Base-by-base conservation (phyloP, 345 rosid species). In the Salix brachista region DNA sequence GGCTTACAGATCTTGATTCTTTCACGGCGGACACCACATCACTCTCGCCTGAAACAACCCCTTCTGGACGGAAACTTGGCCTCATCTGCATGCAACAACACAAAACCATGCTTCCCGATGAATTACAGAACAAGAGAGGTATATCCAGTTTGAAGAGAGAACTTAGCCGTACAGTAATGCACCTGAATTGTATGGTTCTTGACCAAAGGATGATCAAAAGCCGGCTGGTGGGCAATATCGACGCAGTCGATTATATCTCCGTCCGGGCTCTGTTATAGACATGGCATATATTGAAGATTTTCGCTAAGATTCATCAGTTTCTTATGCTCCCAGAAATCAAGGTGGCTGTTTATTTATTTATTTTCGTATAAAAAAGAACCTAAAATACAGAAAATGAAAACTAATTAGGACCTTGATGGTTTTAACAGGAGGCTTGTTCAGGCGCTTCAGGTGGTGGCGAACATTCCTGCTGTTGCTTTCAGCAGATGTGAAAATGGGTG, bases 101-200 rank as follows among this genome's bases (percentile, higher is more conserved):
- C 44, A 41, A 41, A 41, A 41, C 44, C 44, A 41, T 41, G 44
- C 44, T 41, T 10, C 9, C 6, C 11, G 12, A 41, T 41, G 44
- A 41, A 41, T 1, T 41, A 41, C 11, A 41, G 9, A 41, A 41
- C 44, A 41, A 8, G 44, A 41, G 12, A 41, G 44, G 44, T 9
- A 41, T 41, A 41, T 41, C 9, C 11, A 41, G 12, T 41, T 41
- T 41, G 44, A 8, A 10, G 37, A 34, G 37, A 34, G 37, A 34
- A 34, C 37, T 34, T 34, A 34, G 37, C 37, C 11, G 9, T 41
- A 9, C 11, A 41, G 44, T 41, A 41, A 8, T 41, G 44, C 66
- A 94, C 97, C 95, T 91, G 97, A 76, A 94, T 91, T 81, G 89
- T 88, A 85, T 94, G 97, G 79, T 94, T 91, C 84, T 88, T 92